Base-by-base conservation (phyloP, 768 basidiomycete genomes). In the Tylopilus balloui region DNA sequence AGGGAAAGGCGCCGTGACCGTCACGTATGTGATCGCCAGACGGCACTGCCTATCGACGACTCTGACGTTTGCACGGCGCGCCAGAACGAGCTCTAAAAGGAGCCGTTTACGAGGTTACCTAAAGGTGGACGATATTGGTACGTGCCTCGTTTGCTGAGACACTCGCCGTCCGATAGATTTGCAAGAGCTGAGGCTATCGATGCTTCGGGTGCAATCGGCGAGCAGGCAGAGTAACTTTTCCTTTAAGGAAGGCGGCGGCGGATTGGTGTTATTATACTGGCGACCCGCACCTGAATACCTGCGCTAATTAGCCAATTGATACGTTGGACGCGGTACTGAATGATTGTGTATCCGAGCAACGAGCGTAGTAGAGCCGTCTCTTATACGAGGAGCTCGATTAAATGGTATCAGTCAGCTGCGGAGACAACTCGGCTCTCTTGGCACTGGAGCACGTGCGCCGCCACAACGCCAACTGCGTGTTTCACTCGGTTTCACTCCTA, bases 81-180 rank as follows among this genome's bases (percentile, higher is more conserved):
- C 17, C 19, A 36, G 35, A 36, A 78, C 80, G 10, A 85, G 82
- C 63, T 79, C 81, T 6, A 85, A 83, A 70, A 78, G 79, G 54
- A 68, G 71, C 2, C 74, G 88, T 9, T 68, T 91, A 21, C 70
- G 84, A 58, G 78, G 84, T 11, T 90, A 90, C 61, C 69, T 87
- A 39, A 70, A 67, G 42, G 83, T 83, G 1, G 85, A 79, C 0
- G 83, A 88, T 56, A 65, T 89, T 12, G 52, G 83, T 83, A 31
- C 10, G 35, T 36, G 35, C 19, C 35, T 0, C 19, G 19, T 31
- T 34, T 34, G 13, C 31, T 15, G 7, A 34, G 9, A 17, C 12
- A 20, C 19, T 20, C 19, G 20, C 19, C 6, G 19, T 19, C 11
- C 19, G 19, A 20, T 36, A 10, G 11, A 20, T 12, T 36, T 20